Evolutionary conservation across 352 stramenopile genomes (phyloP).

Genomic region (Globisporangium paddicum): DNA sequence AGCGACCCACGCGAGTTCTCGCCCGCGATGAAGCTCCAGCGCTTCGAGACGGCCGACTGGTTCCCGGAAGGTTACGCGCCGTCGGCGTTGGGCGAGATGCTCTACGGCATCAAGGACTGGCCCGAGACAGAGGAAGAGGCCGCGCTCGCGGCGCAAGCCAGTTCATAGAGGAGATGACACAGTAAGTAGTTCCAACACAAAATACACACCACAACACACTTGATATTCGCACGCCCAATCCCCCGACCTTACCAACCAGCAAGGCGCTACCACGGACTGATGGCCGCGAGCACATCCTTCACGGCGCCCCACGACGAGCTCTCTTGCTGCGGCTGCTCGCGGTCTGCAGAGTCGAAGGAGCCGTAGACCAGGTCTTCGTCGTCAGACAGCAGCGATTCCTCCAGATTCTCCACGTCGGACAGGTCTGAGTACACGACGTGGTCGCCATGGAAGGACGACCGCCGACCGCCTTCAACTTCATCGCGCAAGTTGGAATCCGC

Average conservation of each 20-base stretch:
- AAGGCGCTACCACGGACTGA: slow-evolving; percentile 72
- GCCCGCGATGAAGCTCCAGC: slow-evolving; percentile 28
- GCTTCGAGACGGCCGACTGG: slow-evolving; percentile 31
- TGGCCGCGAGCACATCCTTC: slow-evolving; percentile 52
- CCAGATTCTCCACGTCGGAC: slow-evolving; percentile 21
- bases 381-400: slow-evolving; percentile 65
- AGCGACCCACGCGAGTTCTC: slow-evolving; percentile 32
- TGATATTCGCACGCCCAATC: slow-evolving; percentile 1
- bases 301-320: slow-evolving; percentile 39
- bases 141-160: slow-evolving; percentile 1
- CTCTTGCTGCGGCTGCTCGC: slow-evolving; percentile 9
- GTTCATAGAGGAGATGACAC: neutral
- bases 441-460: slow-evolving; percentile 11
- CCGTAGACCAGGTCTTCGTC: slow-evolving; percentile 64
- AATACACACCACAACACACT: neutral
- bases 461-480: neutral
- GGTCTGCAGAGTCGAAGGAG: slow-evolving; percentile 35
- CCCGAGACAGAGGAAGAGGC: slow-evolving; percentile 16
- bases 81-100: slow-evolving; percentile 25
- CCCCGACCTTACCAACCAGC: neutral
- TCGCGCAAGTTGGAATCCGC: neutral
- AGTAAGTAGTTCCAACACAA: neutral
- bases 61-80: slow-evolving; percentile 32
- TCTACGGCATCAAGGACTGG: slow-evolving; percentile 36
- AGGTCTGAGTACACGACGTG: slow-evolving; percentile 10